A percentile compares a stretch with the other conserved stretches of the same genome.
Evolutionary conservation across 768 basidiomycete genomes (phyloP).

Genomic region (Mycena olivaceomarginata): DNA sequence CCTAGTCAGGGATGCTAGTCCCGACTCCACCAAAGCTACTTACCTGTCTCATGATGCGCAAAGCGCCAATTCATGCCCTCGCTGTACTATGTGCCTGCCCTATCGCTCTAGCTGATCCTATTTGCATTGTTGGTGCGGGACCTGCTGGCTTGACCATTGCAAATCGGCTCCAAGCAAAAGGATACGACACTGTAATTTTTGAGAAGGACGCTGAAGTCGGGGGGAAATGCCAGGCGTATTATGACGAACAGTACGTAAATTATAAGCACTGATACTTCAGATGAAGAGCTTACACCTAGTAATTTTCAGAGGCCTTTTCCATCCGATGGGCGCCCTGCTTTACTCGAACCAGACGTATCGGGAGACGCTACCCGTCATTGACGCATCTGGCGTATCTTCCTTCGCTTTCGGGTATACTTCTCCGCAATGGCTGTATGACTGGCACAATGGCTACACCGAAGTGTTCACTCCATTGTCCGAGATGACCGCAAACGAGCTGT

Average conservation of each 20-base stretch:
- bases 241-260: conserved; percentile 30
- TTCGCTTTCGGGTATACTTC: conserved; percentile 8
- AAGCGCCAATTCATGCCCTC: conserved; percentile 28
- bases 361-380: conserved; percentile 27
- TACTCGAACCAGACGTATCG: conserved; percentile 21
- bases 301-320: conserved; percentile 30
- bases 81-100: conserved; percentile 25
- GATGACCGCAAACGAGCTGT: conserved; percentile 29
- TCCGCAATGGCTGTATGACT: conserved; percentile 27
- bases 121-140: conserved; percentile 29
- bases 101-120: conserved; percentile 25
- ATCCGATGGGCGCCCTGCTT: conserved; percentile 30
- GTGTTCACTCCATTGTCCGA: conserved; percentile 25
- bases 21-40: conserved; percentile 23
- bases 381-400: conserved; percentile 17
- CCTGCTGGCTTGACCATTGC: conserved; percentile 23
- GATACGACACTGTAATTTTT: conserved; percentile 19
- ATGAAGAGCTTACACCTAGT: conserved; percentile 22
- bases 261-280: conserved; percentile 20
- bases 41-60: conserved; percentile 26
- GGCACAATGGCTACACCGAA: conserved; percentile 22
- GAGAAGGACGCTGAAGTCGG: conserved; percentile 26
- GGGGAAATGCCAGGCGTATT: conserved; percentile 30
- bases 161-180: conserved; percentile 20
- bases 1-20: conserved; percentile 21